These are phyloP conservation scores for Flaveria sonorensis DNA, from an alignment of 129 eudicot genomes.

Conservation along the genomic window DNA sequence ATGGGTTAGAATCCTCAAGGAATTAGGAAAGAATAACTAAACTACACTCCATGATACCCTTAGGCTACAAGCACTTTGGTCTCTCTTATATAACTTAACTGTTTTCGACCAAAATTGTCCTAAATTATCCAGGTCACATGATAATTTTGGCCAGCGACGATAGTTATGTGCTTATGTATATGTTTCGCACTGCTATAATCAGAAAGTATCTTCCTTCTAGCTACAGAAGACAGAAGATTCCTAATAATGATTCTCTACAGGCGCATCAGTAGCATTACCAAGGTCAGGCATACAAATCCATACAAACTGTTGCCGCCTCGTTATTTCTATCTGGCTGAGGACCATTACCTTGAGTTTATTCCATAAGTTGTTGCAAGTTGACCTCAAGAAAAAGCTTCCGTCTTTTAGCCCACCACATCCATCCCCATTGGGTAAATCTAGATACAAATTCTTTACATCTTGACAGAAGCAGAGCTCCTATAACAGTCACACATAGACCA, in stretches of 20 bases:
- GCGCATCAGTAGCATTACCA: constrained; percentile 78
- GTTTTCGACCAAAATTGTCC: no score
- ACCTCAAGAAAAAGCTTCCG: constrained; percentile 89
- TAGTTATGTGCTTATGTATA: no score
- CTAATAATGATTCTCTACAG: constrained; percentile 68
- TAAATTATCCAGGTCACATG: no score
- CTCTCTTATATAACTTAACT: no score
- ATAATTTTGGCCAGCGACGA: no score
- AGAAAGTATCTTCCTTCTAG: constrained; percentile 32
- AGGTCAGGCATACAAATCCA: constrained; percentile 60
- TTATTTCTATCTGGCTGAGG: constrained; percentile 61
- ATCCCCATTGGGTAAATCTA: constrained; percentile 48
- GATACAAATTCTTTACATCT: constrained; percentile 60
- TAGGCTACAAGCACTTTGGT: no score
- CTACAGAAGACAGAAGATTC: constrained; percentile 56
- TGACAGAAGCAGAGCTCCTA: constrained; percentile 61
- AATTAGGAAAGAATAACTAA: no score
- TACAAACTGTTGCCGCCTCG: constrained; percentile 42
- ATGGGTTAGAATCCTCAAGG: no score
- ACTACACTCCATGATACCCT: no score
- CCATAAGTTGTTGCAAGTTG: constrained; percentile 75
- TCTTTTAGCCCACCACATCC: constrained; percentile 23
- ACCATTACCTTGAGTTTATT: constrained; percentile 50
- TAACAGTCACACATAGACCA: constrained; percentile 75
- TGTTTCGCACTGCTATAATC: constrained; percentile 55